These are phyloP conservation scores for Falciphora oryzae DNA, from an alignment of 2,329 filamentous ascomycete genomes.

Conservation along the genomic window DNA sequence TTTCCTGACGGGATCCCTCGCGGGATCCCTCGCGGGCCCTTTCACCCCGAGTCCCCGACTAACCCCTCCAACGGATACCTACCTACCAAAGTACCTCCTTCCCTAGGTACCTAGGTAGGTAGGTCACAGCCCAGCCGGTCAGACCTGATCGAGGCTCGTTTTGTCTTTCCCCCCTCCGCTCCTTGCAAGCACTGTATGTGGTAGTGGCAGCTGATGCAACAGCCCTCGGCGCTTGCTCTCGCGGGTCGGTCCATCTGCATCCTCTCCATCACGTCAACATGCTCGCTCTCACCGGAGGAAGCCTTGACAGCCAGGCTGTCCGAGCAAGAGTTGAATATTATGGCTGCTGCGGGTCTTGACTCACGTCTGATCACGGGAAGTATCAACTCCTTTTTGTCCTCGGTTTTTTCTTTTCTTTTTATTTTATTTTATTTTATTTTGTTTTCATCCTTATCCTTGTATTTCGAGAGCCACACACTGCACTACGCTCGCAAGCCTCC, in stretches of 20 bases:
- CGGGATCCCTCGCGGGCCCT: background rate
- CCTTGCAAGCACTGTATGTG: background rate
- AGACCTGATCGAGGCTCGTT: background rate
- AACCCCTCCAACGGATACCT: background rate
- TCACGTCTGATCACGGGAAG: background rate
- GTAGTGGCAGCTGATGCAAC: background rate
- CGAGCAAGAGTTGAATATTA: background rate
- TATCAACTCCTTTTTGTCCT: too few species aligned
- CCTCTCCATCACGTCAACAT: too few species aligned
- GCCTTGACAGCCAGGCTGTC: background rate
- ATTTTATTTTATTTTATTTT: too few species aligned
- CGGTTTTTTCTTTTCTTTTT: background rate
- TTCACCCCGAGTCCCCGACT: background rate
- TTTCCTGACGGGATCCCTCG: background rate
- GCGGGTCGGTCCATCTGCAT: background rate
- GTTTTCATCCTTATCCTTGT: too few species aligned
- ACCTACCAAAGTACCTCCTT: background rate
- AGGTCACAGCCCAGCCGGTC: too few species aligned
- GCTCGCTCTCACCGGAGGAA: background rate
- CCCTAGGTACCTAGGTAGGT: too few species aligned
- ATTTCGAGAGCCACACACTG: too few species aligned
- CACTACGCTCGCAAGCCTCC: too few species aligned
- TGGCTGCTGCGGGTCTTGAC: background rate
- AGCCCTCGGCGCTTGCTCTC: background rate
- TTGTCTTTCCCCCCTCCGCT: background rate